These are phyloP conservation scores for Saccharomycopsis lassenensis DNA, from an alignment of 805 yeast genomes.

Conservation along the genomic window DNA sequence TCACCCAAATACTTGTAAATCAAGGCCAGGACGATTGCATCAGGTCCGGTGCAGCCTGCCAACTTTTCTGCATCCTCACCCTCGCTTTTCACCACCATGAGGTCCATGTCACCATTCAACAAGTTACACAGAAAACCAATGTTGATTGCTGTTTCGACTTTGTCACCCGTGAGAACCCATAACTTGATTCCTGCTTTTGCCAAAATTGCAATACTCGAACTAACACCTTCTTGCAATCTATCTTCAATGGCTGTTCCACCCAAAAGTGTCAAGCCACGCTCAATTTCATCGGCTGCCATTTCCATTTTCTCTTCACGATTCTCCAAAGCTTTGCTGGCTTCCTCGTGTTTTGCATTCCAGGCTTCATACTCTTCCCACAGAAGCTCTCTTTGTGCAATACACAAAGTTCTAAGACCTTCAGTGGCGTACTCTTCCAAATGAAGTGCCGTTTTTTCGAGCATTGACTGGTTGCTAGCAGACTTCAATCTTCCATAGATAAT, in stretches of 20 bases:
- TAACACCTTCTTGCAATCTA: slow-evolving; percentile 67
- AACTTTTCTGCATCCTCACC: slow-evolving; percentile 17
- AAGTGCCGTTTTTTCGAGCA: slow-evolving; percentile 45
- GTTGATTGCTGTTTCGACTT: slow-evolving; percentile 74
- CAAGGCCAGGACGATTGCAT: slow-evolving; percentile 18
- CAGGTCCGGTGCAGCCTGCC: not conserved
- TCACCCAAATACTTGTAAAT: slow-evolving; percentile 36
- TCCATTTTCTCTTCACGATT: slow-evolving; percentile 51
- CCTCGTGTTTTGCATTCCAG: slow-evolving; percentile 47
- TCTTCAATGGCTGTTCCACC: slow-evolving; percentile 84
- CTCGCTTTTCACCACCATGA: slow-evolving; percentile 38
- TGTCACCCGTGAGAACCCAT: slow-evolving; percentile 80
- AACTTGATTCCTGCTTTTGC: slow-evolving; percentile 67
- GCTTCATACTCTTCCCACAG: slow-evolving; percentile 32
- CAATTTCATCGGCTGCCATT: slow-evolving; percentile 46
- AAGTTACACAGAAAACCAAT: slow-evolving; percentile 74
- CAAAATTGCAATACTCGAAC: slow-evolving; percentile 55
- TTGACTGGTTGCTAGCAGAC: slow-evolving; percentile 29
- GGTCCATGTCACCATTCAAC: slow-evolving; percentile 55
- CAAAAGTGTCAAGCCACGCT: slow-evolving; percentile 40
- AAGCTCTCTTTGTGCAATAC: slow-evolving; percentile 50
- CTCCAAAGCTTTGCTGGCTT: slow-evolving; percentile 44
- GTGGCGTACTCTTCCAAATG: slow-evolving; percentile 61
- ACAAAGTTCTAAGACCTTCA: slow-evolving; percentile 70
- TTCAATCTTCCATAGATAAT: slow-evolving; percentile 43